Evolutionary conservation across 768 basidiomycete species (phyloP).

Genomic region (Mycena maculata): DNA sequence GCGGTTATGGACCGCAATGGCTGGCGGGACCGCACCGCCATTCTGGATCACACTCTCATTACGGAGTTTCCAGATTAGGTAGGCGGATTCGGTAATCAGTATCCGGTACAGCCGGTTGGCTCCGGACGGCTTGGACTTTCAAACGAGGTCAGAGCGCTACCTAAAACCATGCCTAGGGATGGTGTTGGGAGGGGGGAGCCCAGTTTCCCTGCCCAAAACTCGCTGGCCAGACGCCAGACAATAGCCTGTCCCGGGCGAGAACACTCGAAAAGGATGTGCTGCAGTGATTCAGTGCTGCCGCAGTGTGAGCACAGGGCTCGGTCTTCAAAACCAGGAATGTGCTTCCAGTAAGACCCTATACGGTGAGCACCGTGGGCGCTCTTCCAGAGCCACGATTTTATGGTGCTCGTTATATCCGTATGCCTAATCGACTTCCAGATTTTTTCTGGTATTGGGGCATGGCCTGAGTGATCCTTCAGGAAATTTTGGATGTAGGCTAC

Average conservation of each 20-base stretch:
- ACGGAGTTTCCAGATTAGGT: neutral
- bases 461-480: no score
- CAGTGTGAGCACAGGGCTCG: neutral
- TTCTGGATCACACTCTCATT: no score
- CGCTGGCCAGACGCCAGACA: neutral
- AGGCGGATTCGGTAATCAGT: neutral
- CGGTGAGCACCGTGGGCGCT: neutral
- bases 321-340: neutral
- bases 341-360: constrained; percentile 1
- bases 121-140: no score
- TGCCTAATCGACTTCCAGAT: constrained; percentile 11
- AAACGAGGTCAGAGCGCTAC: no score
- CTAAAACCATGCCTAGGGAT: no score
- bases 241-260: neutral
- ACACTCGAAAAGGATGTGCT: constrained; percentile 11
- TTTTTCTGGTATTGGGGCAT: no score
- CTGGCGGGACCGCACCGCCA: no score
- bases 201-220: neutral
- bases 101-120: neutral
- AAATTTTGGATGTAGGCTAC: no score
- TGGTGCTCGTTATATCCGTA: constrained; percentile 5
- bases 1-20: no score
- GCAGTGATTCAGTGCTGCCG: neutral
- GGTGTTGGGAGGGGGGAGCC: neutral
- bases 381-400: constrained; percentile 14